Evolutionary conservation across 169 alveolate genomes (phyloP), one percentile per base, ranked within the genome.

Genomic region (Eimeria zaria): DNA sequence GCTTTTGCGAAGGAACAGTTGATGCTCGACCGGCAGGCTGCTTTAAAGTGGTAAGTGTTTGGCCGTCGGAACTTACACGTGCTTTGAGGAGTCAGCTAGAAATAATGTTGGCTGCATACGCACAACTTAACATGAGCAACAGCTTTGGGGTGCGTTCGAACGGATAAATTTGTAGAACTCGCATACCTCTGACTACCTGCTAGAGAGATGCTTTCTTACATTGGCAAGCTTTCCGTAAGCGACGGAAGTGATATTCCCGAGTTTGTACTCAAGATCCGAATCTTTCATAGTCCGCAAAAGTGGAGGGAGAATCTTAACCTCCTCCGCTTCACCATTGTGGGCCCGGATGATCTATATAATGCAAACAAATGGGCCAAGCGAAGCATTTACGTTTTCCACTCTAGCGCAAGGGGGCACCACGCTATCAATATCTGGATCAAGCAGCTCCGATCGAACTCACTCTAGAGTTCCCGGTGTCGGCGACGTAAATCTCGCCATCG

Each of bases 401-500:
- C 39, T 7, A 39, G 22, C 62, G 12, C 41, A 36, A 5, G 44
- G 39, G 46, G 22, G 27, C 8, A 2, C 22, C 12, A 27, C 24
- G 67, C 44, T 46, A 51, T 30, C 71, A 46, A 8, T 80, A 1
- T 22, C 46, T 20, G 89, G 67, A 11, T 80, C 46, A 41, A 80
- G 46, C 27, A 48, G 67, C 48, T 12, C 62, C 27, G 27, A 14
- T 30, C 30, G 16, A 20, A 89, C 95, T 22, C 44, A 90, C 95
- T 36, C 89, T 80, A 22, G 22, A 12, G n/a, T 74, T 74, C 3
- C 95, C 95, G 30, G 90, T 90, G 69, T 90, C 95, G 30, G 95
- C 95, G 55, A 90, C 53, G 89, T 74, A 90, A 16, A 90, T 33
- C 18, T 33, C 24, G 36, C 81, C 95, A 12, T 90, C 81, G 22